Conservation (phyloP, 129 eudicot genomes). For the Artemisia argyi region DNA sequence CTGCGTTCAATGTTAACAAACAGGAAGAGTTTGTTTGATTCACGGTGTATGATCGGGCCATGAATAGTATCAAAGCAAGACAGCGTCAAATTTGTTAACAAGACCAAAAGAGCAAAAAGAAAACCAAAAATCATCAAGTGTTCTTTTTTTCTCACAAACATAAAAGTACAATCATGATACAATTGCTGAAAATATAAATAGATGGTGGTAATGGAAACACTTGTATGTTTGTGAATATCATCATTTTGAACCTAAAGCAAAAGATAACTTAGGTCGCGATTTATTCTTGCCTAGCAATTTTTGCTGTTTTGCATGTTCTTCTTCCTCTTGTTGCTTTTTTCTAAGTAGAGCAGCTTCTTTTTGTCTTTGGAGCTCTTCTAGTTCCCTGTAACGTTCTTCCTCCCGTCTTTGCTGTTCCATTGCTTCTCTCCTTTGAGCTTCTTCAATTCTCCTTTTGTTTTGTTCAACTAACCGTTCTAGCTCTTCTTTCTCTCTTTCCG, state of each 20-base stretch:
- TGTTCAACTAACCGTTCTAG: conserved; percentile 77
- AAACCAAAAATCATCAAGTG: neutral
- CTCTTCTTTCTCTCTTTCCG: conserved; percentile 77
- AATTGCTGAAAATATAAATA: neutral
- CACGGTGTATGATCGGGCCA: too few relatives aligned
- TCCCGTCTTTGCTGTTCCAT: conserved; percentile 68
- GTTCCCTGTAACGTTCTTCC: conserved; percentile 82
- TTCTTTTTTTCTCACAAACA: conserved; percentile 1
- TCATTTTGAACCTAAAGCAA: conserved; percentile 70
- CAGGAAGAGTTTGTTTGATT: neutral
- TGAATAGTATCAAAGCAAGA: neutral
- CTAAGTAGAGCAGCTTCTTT: conserved; percentile 78
- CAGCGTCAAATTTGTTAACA: neutral
- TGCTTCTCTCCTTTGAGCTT: conserved; percentile 90
- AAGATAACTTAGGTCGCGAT: conserved; percentile 79
- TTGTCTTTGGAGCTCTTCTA: conserved; percentile 89
- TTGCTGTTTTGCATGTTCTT: conserved; percentile 83
- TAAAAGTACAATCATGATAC: neutral
- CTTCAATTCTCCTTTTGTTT: conserved; percentile 78
- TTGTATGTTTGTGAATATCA: neutral
- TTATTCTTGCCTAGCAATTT: conserved; percentile 77
- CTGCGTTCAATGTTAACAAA: neutral
- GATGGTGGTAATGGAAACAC: too few relatives aligned
- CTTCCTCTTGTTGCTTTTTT: conserved; percentile 91
- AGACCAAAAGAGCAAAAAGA: neutral